Conservation (phyloP, 768 basidiomycete genomes). For the Podaxis rugospora region DNA sequence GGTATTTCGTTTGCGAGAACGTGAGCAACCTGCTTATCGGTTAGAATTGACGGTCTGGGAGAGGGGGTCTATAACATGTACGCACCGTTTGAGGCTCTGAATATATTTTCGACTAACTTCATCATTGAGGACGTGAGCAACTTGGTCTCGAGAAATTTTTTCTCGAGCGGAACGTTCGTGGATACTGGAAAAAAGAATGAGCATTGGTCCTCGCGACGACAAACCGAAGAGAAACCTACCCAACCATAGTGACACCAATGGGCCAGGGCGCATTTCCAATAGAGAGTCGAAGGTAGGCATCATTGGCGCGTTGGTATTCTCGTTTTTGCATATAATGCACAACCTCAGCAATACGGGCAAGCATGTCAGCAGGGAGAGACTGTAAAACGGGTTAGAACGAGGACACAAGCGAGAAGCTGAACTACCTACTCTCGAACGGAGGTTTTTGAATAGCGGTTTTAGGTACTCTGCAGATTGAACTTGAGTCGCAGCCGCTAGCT, state of each 20-base stretch:
- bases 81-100: conserved; percentile 92
- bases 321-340: conserved; percentile 96
- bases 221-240: conserved; percentile 46
- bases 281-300: conserved; percentile 92
- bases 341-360: conserved; percentile 86
- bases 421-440: conserved; percentile 70
- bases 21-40: conserved; percentile 67
- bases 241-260: conserved; percentile 99
- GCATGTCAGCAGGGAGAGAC: conserved; percentile 81
- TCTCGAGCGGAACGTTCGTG: conserved; percentile 98
- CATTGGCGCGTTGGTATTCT: conserved; percentile 93
- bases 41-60: neutral
- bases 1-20: conserved; percentile 94
- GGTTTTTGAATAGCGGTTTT: conserved; percentile 90
- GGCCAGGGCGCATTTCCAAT: conserved; percentile 99
- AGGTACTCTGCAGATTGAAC: conserved; percentile 94
- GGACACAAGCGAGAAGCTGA: neutral
- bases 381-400: conserved; percentile 19
- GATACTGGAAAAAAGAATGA: conserved; percentile 50
- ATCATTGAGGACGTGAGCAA: conserved; percentile 97
- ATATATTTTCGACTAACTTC: conserved; percentile 99
- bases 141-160: conserved; percentile 95
- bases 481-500: conserved; percentile 91
- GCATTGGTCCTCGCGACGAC: neutral
- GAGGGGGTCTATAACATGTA: neutral